phyloP scores from a whole-genome alignment of 192 early-diverging fungal genomes.

The Coemansia umbellata region DNA sequence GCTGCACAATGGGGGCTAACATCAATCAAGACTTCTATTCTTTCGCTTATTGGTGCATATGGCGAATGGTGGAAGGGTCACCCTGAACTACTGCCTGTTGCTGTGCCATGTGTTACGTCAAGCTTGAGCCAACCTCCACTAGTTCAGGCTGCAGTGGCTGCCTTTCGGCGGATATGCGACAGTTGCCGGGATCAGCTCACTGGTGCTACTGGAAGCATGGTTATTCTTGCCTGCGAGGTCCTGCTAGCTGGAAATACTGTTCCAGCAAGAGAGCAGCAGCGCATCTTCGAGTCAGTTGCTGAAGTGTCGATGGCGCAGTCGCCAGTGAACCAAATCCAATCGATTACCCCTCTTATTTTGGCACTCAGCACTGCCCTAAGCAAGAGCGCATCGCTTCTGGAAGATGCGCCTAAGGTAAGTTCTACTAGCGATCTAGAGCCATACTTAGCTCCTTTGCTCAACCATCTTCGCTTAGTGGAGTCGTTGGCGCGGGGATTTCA shows the following conservation, averaged over 20 bases:
- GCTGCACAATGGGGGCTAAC: slow-evolving; percentile 25
- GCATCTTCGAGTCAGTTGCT: slow-evolving; percentile 44
- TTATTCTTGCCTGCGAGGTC: slow-evolving; percentile 58
- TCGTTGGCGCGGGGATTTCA: slow-evolving; percentile 42
- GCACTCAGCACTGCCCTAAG: slow-evolving; percentile 11
- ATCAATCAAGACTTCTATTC: slow-evolving; percentile 16
- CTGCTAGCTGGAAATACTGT: slow-evolving; percentile 23
- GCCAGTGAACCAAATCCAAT: slow-evolving; percentile 12
- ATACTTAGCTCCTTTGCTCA: slow-evolving; percentile 8
- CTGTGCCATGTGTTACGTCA: slow-evolving; percentile 62
- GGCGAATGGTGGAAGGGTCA: slow-evolving; percentile 66
- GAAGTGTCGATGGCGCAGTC: slow-evolving; percentile 30
- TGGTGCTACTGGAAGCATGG: slow-evolving; percentile 55
- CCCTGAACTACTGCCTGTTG: slow-evolving; percentile 55
- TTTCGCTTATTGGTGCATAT: slow-evolving; percentile 55
- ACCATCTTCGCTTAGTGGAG: slow-evolving; percentile 26
- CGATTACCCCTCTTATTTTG: slow-evolving; percentile 17
- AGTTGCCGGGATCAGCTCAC: slow-evolving; percentile 63
- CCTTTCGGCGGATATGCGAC: slow-evolving; percentile 68
- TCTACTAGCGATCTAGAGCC: slow-evolving; percentile 12
- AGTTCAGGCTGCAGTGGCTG: slow-evolving; percentile 58
- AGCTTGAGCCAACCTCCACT: slow-evolving; percentile 55
- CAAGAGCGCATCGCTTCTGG: slow-evolving; percentile 7
- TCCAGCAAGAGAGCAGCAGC: slow-evolving; percentile 46
- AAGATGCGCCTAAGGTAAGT: slow-evolving; percentile 2